These are phyloP conservation scores for Apiospora koreana DNA, from an alignment of 2,329 filamentous ascomycete species.

Conservation along the genomic window DNA sequence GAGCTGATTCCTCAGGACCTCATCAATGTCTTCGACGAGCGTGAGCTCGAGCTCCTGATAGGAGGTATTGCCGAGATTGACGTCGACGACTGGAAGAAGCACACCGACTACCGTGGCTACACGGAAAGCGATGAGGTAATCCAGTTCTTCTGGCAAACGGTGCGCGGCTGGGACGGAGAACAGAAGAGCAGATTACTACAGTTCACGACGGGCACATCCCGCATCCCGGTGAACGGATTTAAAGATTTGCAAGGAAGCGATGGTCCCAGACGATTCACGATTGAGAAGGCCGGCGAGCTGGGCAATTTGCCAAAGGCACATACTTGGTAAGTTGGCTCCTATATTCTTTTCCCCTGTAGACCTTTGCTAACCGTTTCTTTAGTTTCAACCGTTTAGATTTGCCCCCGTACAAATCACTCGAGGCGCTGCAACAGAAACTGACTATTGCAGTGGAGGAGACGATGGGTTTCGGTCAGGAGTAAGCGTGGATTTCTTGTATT, in stretches of 20 bases:
- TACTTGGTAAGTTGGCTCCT: conserved; percentile 69
- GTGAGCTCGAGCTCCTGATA: conserved; percentile 93
- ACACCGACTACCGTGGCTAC: conserved; percentile 98
- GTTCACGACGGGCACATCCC: conserved; percentile 95
- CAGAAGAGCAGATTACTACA: conserved; percentile 96
- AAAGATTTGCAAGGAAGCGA: conserved; percentile 98
- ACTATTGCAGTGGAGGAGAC: conserved; percentile 98
- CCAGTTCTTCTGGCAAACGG: conserved; percentile 98
- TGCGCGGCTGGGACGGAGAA: conserved; percentile 95
- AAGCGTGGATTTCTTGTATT: conserved; percentile 34
- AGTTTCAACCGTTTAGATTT: conserved; percentile 98
- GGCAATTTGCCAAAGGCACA: conserved; percentile 93
- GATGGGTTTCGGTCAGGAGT: conserved; percentile 98
- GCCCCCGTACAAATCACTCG: conserved; percentile 87
- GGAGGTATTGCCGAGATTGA: conserved; percentile 99
- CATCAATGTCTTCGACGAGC: conserved; percentile 98
- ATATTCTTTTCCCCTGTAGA: background rate
- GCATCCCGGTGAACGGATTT: conserved; percentile 98
- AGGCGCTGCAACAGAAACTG: conserved; percentile 83
- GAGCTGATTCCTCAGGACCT: conserved; percentile 95
- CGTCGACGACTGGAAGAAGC: conserved; percentile 99
- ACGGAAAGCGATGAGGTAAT: conserved; percentile 97
- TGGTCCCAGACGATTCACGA: conserved; percentile 91
- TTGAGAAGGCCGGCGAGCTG: conserved; percentile 94
- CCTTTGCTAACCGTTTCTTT: conserved; percentile 22